These are phyloP conservation scores for Salix dunnii DNA, from an alignment of 345 rosid species.

Conservation along the genomic window DNA sequence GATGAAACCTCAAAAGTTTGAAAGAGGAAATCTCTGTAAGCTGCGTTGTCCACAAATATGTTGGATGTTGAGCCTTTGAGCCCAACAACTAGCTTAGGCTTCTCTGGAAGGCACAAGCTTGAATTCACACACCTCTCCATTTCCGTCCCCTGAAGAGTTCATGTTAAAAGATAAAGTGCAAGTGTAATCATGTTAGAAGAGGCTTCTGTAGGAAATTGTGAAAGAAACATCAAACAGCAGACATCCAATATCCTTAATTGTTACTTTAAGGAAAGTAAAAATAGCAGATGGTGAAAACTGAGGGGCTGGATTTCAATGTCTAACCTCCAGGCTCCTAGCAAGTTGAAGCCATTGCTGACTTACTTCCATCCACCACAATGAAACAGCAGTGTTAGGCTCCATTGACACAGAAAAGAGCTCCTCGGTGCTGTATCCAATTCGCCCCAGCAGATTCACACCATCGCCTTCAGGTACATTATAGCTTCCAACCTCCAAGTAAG, in stretches of 20 bases:
- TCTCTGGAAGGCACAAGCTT: constrained; percentile 40
- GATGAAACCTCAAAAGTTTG: constrained; percentile 41
- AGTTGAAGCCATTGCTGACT: constrained; percentile 45
- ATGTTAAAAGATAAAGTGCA: neutral
- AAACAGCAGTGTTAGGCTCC: constrained; percentile 20
- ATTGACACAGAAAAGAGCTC: constrained; percentile 32
- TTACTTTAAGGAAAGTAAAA: neutral
- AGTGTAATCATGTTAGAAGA: neutral
- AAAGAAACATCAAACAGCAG: no score
- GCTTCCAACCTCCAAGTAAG: constrained; percentile 30
- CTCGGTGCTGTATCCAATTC: constrained; percentile 31
- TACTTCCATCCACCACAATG: constrained; percentile 38
- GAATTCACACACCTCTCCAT: constrained; percentile 45
- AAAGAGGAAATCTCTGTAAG: constrained; percentile 42
- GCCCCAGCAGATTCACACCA: constrained; percentile 37
- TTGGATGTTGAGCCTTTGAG: constrained; percentile 42
- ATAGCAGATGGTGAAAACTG: neutral
- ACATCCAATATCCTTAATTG: neutral
- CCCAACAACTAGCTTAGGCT: constrained; percentile 48
- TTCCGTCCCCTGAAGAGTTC: constrained; percentile 31
- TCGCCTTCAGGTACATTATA: constrained; percentile 38
- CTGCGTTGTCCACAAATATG: constrained; percentile 51
- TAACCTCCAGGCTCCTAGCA: constrained; percentile 44
- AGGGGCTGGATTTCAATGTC: neutral
- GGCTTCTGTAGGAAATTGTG: no score